These are phyloP conservation scores for Globisporangium splendens DNA, from an alignment of 352 stramenopile species.

Conservation along the genomic window DNA sequence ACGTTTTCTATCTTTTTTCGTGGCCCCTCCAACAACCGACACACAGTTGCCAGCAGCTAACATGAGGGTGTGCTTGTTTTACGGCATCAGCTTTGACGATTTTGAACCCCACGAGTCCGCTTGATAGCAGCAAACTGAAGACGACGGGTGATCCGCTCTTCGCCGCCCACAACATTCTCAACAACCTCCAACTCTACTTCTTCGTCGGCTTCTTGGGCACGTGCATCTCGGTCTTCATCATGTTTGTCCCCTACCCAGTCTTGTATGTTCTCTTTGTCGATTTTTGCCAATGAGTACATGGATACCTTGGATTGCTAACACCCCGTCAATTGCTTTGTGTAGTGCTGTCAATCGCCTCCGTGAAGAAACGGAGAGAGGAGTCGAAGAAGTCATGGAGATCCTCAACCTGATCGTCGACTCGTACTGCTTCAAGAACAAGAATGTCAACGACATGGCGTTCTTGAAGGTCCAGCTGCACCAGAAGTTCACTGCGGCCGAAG, in stretches of 20 bases:
- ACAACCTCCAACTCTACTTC: conserved; percentile 49
- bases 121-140: conserved; percentile 38
- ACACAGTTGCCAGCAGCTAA: not conserved
- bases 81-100: conserved; percentile 43
- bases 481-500: conserved; percentile 29
- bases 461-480: conserved; percentile 31
- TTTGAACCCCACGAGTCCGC: conserved; percentile 43
- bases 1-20: not conserved
- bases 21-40: too few species aligned
- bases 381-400: conserved; percentile 34
- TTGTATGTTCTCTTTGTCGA: conserved; percentile 30
- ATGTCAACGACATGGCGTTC: conserved; percentile 47
- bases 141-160: conserved; percentile 26
- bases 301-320: not conserved
- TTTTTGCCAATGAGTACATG: too few species aligned
- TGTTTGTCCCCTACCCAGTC: conserved; percentile 58
- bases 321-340: not conserved
- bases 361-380: conserved; percentile 19
- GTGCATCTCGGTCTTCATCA: conserved; percentile 43
- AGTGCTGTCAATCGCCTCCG: conserved; percentile 32
- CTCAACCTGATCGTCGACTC: conserved; percentile 51
- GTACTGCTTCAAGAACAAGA: conserved; percentile 59
- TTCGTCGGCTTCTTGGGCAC: conserved; percentile 45
- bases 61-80: too few species aligned
- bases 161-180: conserved; percentile 37